Evolutionary conservation across 2,329 filamentous ascomycete species (phyloP), one percentile per base, ranked within the genome.

Genomic region (Nemania diffusa): DNA sequence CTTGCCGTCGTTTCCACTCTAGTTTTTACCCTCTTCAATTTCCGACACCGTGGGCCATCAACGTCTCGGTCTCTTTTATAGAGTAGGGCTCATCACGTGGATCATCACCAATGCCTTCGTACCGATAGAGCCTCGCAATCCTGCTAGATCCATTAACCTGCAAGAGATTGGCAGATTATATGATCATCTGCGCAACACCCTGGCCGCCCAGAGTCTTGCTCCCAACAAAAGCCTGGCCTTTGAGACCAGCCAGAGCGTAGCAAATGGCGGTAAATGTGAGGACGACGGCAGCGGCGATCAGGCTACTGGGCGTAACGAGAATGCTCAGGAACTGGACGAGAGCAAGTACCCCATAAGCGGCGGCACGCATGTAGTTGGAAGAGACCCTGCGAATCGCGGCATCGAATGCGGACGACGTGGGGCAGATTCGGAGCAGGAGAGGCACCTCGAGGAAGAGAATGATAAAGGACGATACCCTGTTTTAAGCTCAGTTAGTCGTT

Each of bases 151-250:
- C 5, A 34, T 27, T 53, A n/a, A 26, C n/a, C 57, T 5, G 34
- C 24, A 57, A 40, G 42, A 40, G 22, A 52, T 40, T 27, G 7
- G 44, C 26, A n/a, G 64, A 73, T 83, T 85, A 97, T 77, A 98
- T 94, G 82, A 98, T 97, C 95, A 98, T 97, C 84, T 97, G 94
- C 69, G 94, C 96, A 73, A 97, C 92, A 59, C 95, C 95, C 73
- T 93, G 91, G 60, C 96, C 96, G 72, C 96, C 96, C 60, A 99
- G 86, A 17, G 95, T 98, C 88, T 98, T 98, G 86, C 94, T 97
- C 68, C 92, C 92, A 72, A 94, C 89, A 81, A 97, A 97, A 40
- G 88, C 91, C 82, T 97, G 93, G 67, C 92, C 91, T 85, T 93
- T 95, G 79, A 95, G 69, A 46, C 87, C 93, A 15, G 93, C 93